Evolutionary conservation across 768 basidiomycete species (phyloP), one percentile per base, ranked within the genome.

Genomic region (Lentinula lateritia): DNA sequence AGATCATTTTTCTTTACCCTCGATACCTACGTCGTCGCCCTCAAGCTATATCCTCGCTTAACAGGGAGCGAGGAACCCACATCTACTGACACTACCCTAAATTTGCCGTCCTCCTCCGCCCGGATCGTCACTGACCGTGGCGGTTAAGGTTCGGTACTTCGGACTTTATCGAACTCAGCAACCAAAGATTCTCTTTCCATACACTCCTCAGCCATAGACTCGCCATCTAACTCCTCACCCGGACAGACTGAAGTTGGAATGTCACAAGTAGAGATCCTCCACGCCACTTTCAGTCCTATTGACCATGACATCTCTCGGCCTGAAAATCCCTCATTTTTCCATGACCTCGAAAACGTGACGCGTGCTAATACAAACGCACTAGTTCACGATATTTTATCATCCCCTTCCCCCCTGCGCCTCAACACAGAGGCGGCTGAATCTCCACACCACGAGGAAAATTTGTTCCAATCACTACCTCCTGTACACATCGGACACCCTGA

Each of bases 141-240:
- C 87, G 89, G 89, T 81, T 78, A 76, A 81, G 84, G 85, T 72
- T 84, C 83, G 85, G 85, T 87, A 86, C 82, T 78, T 73, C 75
- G 73, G 80, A 76, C 13, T 76, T 76, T 70, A 62, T 59, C 63
- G 64, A 73, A 66, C 66, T 66, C 50, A 71, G 63, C 50, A 62
- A 7, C 58, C 61, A 54, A 60, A 66, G 65, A 66, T 64, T 54
- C 36, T 66, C 65, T 68, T 60, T 69, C 66, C 58, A 34, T 42
- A 32, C 18, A 23, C 28, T 32, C 13, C 63, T 34, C 63, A 64
- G 63, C 63, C 35, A 68, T 69, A 68, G 66, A 62, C 52, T 62
- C 62, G n/a, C 50, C 60, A 39, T 64, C 43, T 41, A 64, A 62
- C 15, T 60, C 61, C 50, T 59, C 61, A 20, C 65, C 66, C 6